Percentiles rank a stretch among this genome's conserved stretches.
Evolutionary conservation across 805 yeast species (phyloP).

Genomic region (Maudiozyma serrabonitensis): DNA sequence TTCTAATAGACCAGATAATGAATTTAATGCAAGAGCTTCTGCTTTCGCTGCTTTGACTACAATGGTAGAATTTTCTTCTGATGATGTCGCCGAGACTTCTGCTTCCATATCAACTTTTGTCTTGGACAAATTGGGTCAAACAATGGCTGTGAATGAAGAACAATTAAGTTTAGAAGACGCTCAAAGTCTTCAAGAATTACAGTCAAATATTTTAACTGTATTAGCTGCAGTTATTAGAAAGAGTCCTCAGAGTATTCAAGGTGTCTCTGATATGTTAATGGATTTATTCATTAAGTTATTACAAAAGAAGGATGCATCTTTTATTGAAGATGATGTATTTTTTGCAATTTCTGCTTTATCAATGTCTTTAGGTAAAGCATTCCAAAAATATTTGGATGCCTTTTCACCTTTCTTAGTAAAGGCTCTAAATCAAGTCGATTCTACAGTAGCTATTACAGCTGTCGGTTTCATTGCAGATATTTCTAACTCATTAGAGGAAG

Average conservation of each 20-base stretch:
- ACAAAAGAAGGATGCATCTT: slow-evolving; percentile 50
- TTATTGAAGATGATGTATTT: slow-evolving; percentile 86
- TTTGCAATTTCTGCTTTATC: slow-evolving; percentile 89
- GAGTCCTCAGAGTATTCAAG: slow-evolving; percentile 50
- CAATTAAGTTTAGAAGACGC: slow-evolving; percentile 60
- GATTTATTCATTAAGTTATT: slow-evolving; percentile 66
- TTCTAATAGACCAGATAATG: slow-evolving; percentile 70
- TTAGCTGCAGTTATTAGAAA: slow-evolving; percentile 80
- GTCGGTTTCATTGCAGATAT: slow-evolving; percentile 94
- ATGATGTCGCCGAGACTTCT: slow-evolving; percentile 57
- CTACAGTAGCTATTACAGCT: slow-evolving; percentile 78
- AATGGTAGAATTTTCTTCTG: slow-evolving; percentile 65
- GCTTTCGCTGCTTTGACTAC: slow-evolving; percentile 90
- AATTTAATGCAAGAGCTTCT: slow-evolving; percentile 83
- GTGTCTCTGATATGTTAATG: slow-evolving; percentile 81
- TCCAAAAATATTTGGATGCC: slow-evolving; percentile 66
- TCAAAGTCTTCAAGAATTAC: slow-evolving; percentile 77
- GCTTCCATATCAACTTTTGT: slow-evolving; percentile 68
- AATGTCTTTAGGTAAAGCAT: slow-evolving; percentile 60
- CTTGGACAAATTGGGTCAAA: slow-evolving; percentile 59
- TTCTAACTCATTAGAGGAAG: slow-evolving; percentile 73
- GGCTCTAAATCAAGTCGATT: slow-evolving; percentile 75
- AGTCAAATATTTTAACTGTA: slow-evolving; percentile 66
- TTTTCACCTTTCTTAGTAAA: slow-evolving; percentile 74
- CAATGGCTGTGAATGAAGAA: slow-evolving; percentile 52